Percentiles rank a stretch among this genome's conserved stretches.
Conservation (phyloP, 2,329 filamentous ascomycete species). For the Microdochium trichocladiopsis region DNA sequence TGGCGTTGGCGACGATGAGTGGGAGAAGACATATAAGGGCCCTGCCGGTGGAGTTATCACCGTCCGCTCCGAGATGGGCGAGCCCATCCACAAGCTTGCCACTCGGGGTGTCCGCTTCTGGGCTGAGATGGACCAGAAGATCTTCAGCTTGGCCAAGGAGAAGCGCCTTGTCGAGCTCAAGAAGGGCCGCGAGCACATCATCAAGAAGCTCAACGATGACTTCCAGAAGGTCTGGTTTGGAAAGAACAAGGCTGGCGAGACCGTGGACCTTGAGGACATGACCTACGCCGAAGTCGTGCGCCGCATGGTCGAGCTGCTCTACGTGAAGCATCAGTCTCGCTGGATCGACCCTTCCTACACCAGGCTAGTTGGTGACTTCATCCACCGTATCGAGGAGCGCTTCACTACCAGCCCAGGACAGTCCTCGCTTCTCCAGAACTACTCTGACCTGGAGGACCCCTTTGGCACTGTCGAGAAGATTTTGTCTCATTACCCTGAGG, state of each 20-base stretch:
- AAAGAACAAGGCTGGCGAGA: slow-evolving; percentile 69
- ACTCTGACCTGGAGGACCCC: slow-evolving; percentile 78
- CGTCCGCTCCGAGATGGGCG: slow-evolving; percentile 97
- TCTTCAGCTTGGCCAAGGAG: slow-evolving; percentile 92
- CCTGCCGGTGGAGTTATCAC: slow-evolving; percentile 91
- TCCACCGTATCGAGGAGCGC: slow-evolving; percentile 92
- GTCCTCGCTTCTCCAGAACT: slow-evolving; percentile 81
- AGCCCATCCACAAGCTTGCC: slow-evolving; percentile 97
- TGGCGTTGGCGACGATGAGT: slow-evolving; percentile 73
- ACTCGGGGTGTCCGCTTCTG: slow-evolving; percentile 95
- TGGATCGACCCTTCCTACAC: slow-evolving; percentile 87
- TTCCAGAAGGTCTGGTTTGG: slow-evolving; percentile 98
- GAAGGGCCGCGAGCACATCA: slow-evolving; percentile 85
- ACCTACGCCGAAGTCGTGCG: slow-evolving; percentile 84
- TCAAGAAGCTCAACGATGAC: slow-evolving; percentile 91
- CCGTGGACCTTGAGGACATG: slow-evolving; percentile 91
- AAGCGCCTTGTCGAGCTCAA: slow-evolving; percentile 83
- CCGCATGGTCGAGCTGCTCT: slow-evolving; percentile 84
- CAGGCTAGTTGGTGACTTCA: slow-evolving; percentile 86
- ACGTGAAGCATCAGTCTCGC: slow-evolving; percentile 80
- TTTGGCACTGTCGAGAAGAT: slow-evolving; percentile 73
- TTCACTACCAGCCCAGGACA: slow-evolving; percentile 70
- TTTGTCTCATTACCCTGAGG: slow-evolving; percentile 75
- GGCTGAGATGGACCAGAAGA: slow-evolving; percentile 98
- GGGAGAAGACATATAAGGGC: slow-evolving; percentile 92